Percentiles rank a stretch among this genome's conserved stretches.
Conservation (phyloP, 192 early-diverging fungal species). For the Neocallimastix lanati region DNA sequence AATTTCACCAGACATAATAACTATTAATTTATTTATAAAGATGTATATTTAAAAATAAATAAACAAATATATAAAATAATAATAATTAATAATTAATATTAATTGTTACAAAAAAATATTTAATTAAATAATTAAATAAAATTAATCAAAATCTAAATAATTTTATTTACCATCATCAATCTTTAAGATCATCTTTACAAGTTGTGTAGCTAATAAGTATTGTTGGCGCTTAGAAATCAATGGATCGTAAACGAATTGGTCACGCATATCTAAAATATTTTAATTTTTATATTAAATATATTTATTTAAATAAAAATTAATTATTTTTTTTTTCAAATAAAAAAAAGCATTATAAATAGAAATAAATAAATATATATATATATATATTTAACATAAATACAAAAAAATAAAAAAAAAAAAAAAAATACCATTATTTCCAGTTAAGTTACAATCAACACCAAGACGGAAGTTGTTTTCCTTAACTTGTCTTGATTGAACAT, state of each 20-base stretch:
- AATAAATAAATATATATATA: no score
- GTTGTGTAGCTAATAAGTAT: slow-evolving; percentile 89
- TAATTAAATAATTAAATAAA: not conserved
- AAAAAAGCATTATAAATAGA: no score
- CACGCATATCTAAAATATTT: slow-evolving; percentile 64
- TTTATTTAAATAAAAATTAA: no score
- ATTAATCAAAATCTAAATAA: no score
- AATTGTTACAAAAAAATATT: not conserved
- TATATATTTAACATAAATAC: no score
- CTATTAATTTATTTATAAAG: slow-evolving; percentile 4
- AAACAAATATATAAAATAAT: not conserved
- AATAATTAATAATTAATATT: not conserved
- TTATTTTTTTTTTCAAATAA: no score
- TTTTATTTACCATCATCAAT: slow-evolving; percentile 78
- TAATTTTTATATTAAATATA: not conserved
- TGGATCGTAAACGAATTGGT: slow-evolving; percentile 96
- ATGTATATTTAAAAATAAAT: not conserved
- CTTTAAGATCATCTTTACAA: slow-evolving; percentile 98
- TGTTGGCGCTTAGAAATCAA: slow-evolving; percentile 98
- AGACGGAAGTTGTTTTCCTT: slow-evolving; percentile 67
- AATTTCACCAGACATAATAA: slow-evolving; percentile 6
- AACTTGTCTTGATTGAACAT: slow-evolving; percentile 85
- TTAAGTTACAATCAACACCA: slow-evolving; percentile 91
- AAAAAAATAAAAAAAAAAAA: no score
- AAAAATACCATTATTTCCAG: slow-evolving; percentile 56